Conservation (phyloP, 495 filamentous ascomycete species). For the Penicillium bialowiezense region DNA sequence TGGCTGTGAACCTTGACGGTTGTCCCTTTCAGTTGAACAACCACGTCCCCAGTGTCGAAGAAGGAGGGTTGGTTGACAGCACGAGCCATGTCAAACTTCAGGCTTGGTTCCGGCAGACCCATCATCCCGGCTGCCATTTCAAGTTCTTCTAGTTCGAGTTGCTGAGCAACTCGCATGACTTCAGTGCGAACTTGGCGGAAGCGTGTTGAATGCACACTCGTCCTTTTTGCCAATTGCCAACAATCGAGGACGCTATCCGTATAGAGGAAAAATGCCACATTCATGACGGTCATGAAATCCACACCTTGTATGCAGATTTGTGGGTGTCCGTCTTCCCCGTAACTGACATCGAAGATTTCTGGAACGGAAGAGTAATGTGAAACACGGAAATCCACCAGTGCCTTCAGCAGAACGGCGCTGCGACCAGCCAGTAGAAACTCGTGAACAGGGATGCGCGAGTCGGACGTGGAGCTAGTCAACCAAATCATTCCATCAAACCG, state of each 20-base stretch:
- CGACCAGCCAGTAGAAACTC: constrained; percentile 73
- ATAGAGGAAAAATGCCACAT: constrained; percentile 78
- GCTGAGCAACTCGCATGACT: constrained; percentile 72
- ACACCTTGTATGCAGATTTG: constrained; percentile 61
- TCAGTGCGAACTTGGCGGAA: constrained; percentile 78
- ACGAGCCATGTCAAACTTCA: constrained; percentile 64
- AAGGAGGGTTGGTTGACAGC: constrained; percentile 67
- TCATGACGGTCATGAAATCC: constrained; percentile 73
- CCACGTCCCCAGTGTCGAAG: constrained; percentile 70
- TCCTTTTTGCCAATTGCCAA: constrained; percentile 70
- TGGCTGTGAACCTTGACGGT: constrained; percentile 67
- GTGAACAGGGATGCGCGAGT: constrained; percentile 74
- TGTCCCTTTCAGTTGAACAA: constrained; percentile 71
- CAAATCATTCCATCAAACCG: constrained; percentile 38
- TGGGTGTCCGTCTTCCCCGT: constrained; percentile 44
- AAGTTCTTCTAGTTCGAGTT: constrained; percentile 62
- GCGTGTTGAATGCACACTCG: constrained; percentile 57
- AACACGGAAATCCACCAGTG: constrained; percentile 51
- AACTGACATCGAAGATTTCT: constrained; percentile 60
- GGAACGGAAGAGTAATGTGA: constrained; percentile 43
- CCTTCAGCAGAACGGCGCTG: constrained; percentile 64
- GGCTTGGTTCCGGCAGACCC: constrained; percentile 55
- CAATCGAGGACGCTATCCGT: constrained; percentile 76
- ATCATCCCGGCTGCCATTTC: constrained; percentile 76
- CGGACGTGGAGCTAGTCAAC: constrained; percentile 57